A percentile compares a stretch with the other conserved stretches of the same genome.
These are phyloP conservation scores for Linanthus parryae DNA, from an alignment of 148 eudicot genomes.

Conservation along the genomic window DNA sequence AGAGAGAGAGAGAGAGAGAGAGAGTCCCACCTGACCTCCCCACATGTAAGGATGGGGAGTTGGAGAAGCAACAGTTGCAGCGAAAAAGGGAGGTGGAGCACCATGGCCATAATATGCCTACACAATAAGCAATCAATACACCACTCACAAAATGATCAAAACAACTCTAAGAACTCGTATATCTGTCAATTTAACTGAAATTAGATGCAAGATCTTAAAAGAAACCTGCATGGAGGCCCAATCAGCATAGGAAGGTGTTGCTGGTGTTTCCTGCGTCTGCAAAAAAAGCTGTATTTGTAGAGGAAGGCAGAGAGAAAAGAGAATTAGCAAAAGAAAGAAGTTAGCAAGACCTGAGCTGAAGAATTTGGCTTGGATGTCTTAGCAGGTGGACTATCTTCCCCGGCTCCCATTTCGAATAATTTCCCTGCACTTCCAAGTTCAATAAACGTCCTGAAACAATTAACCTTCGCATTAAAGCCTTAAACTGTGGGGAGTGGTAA, in stretches of 20 bases:
- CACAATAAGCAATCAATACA: background rate
- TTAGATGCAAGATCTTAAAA: background rate
- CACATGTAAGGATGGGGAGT: constrained; percentile 10
- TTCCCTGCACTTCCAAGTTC: background rate
- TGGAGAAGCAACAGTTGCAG: constrained; percentile 8
- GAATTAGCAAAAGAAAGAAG: too few relatives aligned
- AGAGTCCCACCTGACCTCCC: constrained; percentile 14
- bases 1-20: constrained; percentile 1
- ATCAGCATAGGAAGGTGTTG: constrained; percentile 10
- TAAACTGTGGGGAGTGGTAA: background rate
- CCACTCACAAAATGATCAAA: background rate
- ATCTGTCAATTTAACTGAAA: background rate
- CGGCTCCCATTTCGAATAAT: constrained; percentile 5
- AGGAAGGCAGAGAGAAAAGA: background rate
- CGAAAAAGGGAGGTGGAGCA: constrained; percentile 8
- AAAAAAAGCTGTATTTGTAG: background rate
- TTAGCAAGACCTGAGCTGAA: constrained; percentile 11
- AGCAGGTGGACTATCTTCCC: constrained; percentile 9
- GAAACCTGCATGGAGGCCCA: constrained; percentile 14
- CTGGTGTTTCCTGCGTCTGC: constrained; percentile 3
- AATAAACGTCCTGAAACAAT: constrained; percentile 1
- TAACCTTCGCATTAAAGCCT: background rate
- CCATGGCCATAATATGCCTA: constrained; percentile 14
- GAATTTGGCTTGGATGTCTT: constrained; percentile 5
- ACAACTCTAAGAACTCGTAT: background rate